phyloP scores from a whole-genome alignment of 1,284 basidiomycete species.

The Entoloma clypeatum region DNA sequence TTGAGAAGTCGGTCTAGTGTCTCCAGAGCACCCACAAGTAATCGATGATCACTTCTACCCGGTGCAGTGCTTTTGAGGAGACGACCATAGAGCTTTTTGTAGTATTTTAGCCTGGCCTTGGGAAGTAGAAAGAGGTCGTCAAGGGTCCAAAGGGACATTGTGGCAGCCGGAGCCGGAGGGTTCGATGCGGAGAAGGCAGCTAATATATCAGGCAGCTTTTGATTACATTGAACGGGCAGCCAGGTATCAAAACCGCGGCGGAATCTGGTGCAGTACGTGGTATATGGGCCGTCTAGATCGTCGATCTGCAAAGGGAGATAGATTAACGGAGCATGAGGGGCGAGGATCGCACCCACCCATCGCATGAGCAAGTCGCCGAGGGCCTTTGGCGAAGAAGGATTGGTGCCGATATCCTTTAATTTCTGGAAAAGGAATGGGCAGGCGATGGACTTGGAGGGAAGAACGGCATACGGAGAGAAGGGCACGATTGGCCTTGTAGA shows the following conservation, averaged over 20 bases:
- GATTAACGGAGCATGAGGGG: neutral
- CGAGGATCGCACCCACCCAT: slow-evolving; percentile 62
- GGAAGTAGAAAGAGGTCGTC: slow-evolving; percentile 88
- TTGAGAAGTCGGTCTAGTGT: slow-evolving; percentile 75
- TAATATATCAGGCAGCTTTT: slow-evolving; percentile 68
- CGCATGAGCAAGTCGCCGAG: slow-evolving; percentile 95
- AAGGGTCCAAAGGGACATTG: slow-evolving; percentile 79
- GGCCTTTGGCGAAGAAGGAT: slow-evolving; percentile 91
- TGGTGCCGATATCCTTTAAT: slow-evolving; percentile 91
- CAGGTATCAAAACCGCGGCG: slow-evolving; percentile 80
- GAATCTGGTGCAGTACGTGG: slow-evolving; percentile 74
- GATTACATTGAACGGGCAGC: slow-evolving; percentile 74
- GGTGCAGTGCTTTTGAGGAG: slow-evolving; percentile 86
- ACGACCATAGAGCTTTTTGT: slow-evolving; percentile 87
- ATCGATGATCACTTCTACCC: slow-evolving; percentile 83
- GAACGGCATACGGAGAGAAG: slow-evolving; percentile 59
- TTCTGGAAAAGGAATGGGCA: slow-evolving; percentile 48
- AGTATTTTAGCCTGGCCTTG: slow-evolving; percentile 83
- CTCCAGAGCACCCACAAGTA: slow-evolving; percentile 79
- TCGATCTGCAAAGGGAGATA: slow-evolving; percentile 62
- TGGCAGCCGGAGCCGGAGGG: slow-evolving; percentile 52
- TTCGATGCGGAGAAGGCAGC: slow-evolving; percentile 62
- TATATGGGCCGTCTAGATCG: slow-evolving; percentile 86
- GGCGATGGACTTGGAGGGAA: slow-evolving; percentile 14
- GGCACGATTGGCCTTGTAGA: slow-evolving; percentile 88